Conservation (phyloP, 768 basidiomycete species). For the Tephrocybe sp. region DNA sequence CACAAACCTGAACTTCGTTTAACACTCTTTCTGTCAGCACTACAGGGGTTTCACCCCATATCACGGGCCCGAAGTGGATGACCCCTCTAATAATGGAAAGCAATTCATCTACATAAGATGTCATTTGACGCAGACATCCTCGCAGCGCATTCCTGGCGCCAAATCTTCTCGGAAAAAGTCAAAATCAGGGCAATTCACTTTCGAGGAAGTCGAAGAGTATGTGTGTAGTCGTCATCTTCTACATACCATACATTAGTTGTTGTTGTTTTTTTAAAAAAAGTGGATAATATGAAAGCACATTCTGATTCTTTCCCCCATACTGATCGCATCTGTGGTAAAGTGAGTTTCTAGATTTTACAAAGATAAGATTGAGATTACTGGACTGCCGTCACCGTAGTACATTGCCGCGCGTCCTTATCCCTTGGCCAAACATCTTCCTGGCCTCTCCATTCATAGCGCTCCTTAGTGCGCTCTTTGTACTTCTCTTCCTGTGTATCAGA, state of each 20-base stretch:
- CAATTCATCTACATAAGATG: background rate
- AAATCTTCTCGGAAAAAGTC: background rate
- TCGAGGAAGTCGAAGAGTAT: constrained; percentile 4
- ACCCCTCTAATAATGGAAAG: constrained; percentile 1
- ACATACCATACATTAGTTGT: background rate
- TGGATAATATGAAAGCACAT: background rate
- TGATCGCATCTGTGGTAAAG: no score
- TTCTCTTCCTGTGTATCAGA: no score
- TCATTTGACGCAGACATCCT: background rate
- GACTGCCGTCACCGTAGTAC: no score
- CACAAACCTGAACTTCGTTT: rapidly evolving
- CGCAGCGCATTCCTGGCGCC: background rate
- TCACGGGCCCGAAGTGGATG: constrained; percentile 1
- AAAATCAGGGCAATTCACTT: background rate
- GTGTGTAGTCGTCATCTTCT: constrained; percentile 1
- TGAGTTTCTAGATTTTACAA: background rate
- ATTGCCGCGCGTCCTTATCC: no score
- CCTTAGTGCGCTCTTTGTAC: no score
- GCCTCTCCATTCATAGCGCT: no score
- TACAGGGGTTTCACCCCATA: constrained; percentile 5
- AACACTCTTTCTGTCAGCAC: background rate
- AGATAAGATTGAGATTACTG: background rate
- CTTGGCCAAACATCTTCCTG: no score
- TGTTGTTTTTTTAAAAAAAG: background rate
- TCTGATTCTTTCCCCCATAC: no score